Evolutionary conservation across 192 early-diverging fungal species (phyloP), one percentile per base, ranked within the genome.

Genomic region (Backusella luteola): DNA sequence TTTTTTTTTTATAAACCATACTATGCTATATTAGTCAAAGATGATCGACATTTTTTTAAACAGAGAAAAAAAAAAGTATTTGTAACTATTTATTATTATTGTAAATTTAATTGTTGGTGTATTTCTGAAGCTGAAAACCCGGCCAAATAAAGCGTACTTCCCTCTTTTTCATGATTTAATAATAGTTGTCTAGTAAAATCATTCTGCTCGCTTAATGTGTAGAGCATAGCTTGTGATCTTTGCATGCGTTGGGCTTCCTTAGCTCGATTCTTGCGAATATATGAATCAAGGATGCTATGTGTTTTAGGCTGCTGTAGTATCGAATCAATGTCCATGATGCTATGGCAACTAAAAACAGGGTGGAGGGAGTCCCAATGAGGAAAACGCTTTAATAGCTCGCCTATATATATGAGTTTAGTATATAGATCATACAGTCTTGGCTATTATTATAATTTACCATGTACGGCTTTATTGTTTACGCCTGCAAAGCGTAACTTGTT

Each of bases 231-330:
- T 23, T 77, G 76, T 32, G 76, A 77, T 15, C 76, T 69, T 66
- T 77, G 71, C 70, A 77, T 77, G 1, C 76, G 46, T n/a, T 70
- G 56, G 15, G 70, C 70, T 49, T 77, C 76, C 34, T 77, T 77
- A 17, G 66, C 76, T 17, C 76, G 76, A 29, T 63, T 63, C 26
- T 63, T 63, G 26, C 56, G 56, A 29, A 63, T 63, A 63, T 63
- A 63, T 63, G 56, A 63, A n/a, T 63, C 56, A 63, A 63, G 56
- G 23, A 11, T 63, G 56, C 56, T 63, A 32, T 63, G 21, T 63
- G 56, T 63, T 63, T 63, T 63, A 63, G 56, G 56, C 11, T 63
- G 56, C 12, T 63, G 56, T 63, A 63, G 21, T 63, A 63, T 63
- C 11, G 56, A 63, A 29, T 63, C 56, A 63, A 63, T 63, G 12